Evolutionary conservation across 305 asterid species (phyloP).

Genomic region (Fraxinus angustifolia): DNA sequence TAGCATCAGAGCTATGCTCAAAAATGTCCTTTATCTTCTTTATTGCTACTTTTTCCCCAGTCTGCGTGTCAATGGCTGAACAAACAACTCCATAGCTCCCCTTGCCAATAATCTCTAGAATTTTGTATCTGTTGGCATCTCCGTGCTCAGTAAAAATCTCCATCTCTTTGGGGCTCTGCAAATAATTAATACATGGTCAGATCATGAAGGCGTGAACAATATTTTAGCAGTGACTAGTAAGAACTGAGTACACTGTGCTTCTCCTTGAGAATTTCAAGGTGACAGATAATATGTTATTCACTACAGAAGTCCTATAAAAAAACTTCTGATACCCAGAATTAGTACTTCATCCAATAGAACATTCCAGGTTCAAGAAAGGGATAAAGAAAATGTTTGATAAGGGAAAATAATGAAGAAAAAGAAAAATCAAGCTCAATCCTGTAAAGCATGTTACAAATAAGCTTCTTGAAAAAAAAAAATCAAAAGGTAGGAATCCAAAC

Average conservation of each 20-base stretch:
- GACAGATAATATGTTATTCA: not conserved
- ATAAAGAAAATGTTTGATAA: not conserved
- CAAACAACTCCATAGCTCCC: constrained; percentile 56
- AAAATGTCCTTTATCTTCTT: constrained; percentile 53
- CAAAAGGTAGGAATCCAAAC: not conserved
- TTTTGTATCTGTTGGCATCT: constrained; percentile 46
- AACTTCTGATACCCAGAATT: not conserved
- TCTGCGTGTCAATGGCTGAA: constrained; percentile 45
- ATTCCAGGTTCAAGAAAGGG: not conserved
- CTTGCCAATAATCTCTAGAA: constrained; percentile 49
- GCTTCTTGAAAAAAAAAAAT: not conserved
- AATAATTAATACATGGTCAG: not conserved
- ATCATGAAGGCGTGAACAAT: not conserved
- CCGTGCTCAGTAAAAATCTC: constrained; percentile 53
- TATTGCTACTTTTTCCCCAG: constrained; percentile 53
- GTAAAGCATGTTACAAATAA: not conserved
- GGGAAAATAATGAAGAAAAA: not conserved
- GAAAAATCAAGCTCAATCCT: not conserved
- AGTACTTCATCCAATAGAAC: not conserved
- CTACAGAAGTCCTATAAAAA: not conserved
- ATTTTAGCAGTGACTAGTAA: not conserved
- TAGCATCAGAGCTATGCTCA: constrained; percentile 55
- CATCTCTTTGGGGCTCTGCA: constrained; percentile 19
- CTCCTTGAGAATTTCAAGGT: not conserved
- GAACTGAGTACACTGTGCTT: not conserved